phyloP scores from a whole-genome alignment of 306 rosid species.

The Alnus glutinosa region DNA sequence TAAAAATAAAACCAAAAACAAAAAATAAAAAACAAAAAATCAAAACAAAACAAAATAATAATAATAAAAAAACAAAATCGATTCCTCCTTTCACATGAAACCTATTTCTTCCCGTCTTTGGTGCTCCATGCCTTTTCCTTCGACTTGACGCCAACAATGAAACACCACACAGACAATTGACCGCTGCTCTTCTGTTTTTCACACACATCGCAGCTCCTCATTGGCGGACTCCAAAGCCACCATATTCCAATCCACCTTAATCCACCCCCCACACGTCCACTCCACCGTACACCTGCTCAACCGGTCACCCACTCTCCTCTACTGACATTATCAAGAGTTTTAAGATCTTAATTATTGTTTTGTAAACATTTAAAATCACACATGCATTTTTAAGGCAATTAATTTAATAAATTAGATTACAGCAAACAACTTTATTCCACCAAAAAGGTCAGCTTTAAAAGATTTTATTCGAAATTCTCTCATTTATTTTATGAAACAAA shows the following conservation, averaged over 20 bases:
- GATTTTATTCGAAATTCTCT: no score
- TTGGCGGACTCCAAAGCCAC: constrained; percentile 30
- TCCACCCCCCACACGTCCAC: constrained; percentile 24
- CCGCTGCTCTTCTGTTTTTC: not conserved
- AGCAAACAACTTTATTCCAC: no score
- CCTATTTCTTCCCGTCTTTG: not conserved
- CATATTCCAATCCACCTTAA: constrained; percentile 25
- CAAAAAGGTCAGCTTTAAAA: no score
- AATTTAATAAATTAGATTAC: no score
- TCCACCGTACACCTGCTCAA: constrained; percentile 33
- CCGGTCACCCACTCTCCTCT: constrained; percentile 12
- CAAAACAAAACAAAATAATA: not conserved
- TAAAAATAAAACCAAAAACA: not conserved
- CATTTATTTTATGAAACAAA: no score
- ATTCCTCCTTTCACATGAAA: not conserved
- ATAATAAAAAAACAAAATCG: not conserved
- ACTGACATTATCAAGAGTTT: no score
- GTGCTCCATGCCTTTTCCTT: constrained; percentile 3
- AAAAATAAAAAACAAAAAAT: not conserved
- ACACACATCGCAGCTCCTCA: not conserved
- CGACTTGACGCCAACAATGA: constrained; percentile 16
- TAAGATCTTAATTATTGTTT: no score
- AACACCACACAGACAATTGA: constrained; percentile 5
- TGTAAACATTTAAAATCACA: no score
- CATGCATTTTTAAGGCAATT: no score